Conservation (phyloP, 2,329 filamentous ascomycete species). For the Diaporthe sp. region DNA sequence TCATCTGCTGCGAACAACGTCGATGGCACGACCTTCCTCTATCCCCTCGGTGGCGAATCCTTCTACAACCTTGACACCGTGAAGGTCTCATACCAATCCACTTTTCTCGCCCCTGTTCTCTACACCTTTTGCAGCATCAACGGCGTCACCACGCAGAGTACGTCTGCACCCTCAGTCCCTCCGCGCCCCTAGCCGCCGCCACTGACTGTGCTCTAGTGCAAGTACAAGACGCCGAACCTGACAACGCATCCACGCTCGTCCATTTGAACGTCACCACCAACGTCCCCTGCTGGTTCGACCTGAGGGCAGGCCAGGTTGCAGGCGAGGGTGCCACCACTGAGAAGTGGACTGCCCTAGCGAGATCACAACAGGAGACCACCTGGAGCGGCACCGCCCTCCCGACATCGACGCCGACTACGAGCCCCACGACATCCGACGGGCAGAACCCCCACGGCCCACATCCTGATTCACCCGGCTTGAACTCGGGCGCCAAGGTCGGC, state of each 20-base stretch:
- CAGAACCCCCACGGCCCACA: background rate
- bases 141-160: slow-evolving; percentile 32
- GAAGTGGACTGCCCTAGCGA: slow-evolving; percentile 31
- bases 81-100: slow-evolving; percentile 33
- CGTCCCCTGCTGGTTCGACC: slow-evolving; percentile 31
- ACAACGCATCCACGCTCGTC: slow-evolving; percentile 32
- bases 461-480: slow-evolving; percentile 1
- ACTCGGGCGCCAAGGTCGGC: slow-evolving; percentile 36
- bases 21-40: slow-evolving; percentile 18
- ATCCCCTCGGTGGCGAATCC: slow-evolving; percentile 33
- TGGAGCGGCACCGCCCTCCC: slow-evolving; percentile 32
- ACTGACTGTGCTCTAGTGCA: slow-evolving; percentile 22
- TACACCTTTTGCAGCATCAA: slow-evolving; percentile 33
- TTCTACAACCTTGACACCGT: slow-evolving; percentile 28
- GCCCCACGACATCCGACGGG: background rate
- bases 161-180: background rate
- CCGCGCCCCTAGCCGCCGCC: background rate
- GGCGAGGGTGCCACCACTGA: slow-evolving; percentile 7
- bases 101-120: slow-evolving; percentile 21
- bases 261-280: slow-evolving; percentile 32
- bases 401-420: slow-evolving; percentile 23
- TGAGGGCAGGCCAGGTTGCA: slow-evolving; percentile 18
- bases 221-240: slow-evolving; percentile 31
- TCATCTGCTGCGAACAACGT: slow-evolving; percentile 12
- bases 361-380: slow-evolving; percentile 26